A percentile compares a stretch with the other conserved stretches of the same genome.
These are phyloP conservation scores for Saccharomycopsis sp. DNA, from an alignment of 805 yeast species.

Conservation along the genomic window DNA sequence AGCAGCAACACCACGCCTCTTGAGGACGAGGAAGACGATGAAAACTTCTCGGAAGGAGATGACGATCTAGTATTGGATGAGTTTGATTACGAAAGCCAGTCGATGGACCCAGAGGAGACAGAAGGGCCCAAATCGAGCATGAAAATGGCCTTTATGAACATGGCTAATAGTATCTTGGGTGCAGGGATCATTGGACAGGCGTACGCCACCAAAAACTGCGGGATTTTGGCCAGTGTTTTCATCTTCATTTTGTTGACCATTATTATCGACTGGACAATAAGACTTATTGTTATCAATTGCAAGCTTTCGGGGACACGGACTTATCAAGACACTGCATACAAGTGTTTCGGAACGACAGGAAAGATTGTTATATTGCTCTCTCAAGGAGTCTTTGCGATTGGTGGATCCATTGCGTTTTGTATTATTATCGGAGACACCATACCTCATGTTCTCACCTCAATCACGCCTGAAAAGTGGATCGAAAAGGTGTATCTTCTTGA, in stretches of 20 bases:
- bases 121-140: constrained; percentile 43
- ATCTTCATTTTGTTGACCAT: constrained; percentile 54
- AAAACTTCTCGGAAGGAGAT: background rate
- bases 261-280: constrained; percentile 81
- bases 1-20: background rate
- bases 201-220: constrained; percentile 75
- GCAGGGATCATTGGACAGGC: constrained; percentile 97
- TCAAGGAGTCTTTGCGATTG: constrained; percentile 86
- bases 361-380: constrained; percentile 59
- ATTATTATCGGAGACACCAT: constrained; percentile 93
- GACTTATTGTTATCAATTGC: constrained; percentile 76
- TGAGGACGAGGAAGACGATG: background rate
- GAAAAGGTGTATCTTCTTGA: constrained; percentile 35
- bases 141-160: constrained; percentile 91
- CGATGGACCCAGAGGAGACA: constrained; percentile 21
- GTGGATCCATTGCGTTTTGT: constrained; percentile 91
- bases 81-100: background rate
- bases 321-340: constrained; percentile 78
- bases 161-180: constrained; percentile 92
- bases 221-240: constrained; percentile 66
- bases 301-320: constrained; percentile 68
- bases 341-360: constrained; percentile 73
- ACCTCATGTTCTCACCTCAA: constrained; percentile 75
- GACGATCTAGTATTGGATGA: constrained; percentile 5
- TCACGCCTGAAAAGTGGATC: constrained; percentile 42